A percentile compares a stretch with the other conserved stretches of the same genome.
phyloP scores from a whole-genome alignment of 177 flowering plant genomes.

The Telopea speciosissima region DNA sequence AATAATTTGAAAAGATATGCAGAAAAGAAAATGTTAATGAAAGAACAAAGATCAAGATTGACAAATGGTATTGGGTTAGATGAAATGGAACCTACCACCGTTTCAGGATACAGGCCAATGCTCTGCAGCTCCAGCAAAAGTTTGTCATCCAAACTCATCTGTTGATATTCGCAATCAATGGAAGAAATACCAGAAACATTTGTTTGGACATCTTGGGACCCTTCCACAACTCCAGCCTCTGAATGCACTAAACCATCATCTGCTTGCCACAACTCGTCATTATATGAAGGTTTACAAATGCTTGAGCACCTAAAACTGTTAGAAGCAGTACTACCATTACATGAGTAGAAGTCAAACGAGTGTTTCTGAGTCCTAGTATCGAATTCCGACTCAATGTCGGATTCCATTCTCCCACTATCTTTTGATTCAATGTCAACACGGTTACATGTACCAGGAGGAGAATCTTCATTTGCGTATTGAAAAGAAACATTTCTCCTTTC shows the following conservation, averaged over 20 bases:
- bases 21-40: neutral
- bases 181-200: slow-evolving; percentile 26
- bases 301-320: slow-evolving; percentile 25
- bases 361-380: slow-evolving; percentile 26
- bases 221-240: slow-evolving; percentile 28
- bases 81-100: slow-evolving; percentile 53
- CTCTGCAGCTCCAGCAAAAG: slow-evolving; percentile 73
- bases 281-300: slow-evolving; percentile 16
- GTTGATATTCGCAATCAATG: slow-evolving; percentile 43
- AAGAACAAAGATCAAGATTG: neutral
- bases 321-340: slow-evolving; percentile 23
- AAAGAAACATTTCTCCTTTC: slow-evolving; percentile 32
- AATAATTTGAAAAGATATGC: neutral
- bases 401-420: slow-evolving; percentile 37
- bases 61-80: neutral
- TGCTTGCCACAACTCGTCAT: slow-evolving; percentile 33
- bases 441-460: slow-evolving; percentile 38
- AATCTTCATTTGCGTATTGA: slow-evolving; percentile 43
- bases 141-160: slow-evolving; percentile 54
- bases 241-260: slow-evolving; percentile 29
- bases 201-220: slow-evolving; percentile 20
- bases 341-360: slow-evolving; percentile 20
- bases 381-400: slow-evolving; percentile 41
- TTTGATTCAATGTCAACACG: slow-evolving; percentile 26
- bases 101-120: slow-evolving; percentile 62